Evolutionary conservation across 2,329 filamentous ascomycete species (phyloP).

Genomic region (Colletotrichum lentis): DNA sequence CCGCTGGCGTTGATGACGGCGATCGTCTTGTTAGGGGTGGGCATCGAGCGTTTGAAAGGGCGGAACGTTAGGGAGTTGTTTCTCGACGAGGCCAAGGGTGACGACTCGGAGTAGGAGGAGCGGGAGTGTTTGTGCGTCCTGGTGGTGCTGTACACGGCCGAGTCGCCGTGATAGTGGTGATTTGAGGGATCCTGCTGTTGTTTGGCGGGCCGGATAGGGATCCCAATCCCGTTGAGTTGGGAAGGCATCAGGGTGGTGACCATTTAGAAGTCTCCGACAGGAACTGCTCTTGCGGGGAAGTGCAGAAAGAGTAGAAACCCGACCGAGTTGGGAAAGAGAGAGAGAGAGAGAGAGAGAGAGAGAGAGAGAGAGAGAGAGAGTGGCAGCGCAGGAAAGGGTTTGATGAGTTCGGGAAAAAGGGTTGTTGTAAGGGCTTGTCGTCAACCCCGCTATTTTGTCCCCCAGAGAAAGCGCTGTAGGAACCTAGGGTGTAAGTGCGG

Average conservation of each 20-base stretch:
- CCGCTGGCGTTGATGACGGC: slow-evolving; percentile 96
- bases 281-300: slow-evolving; percentile 31
- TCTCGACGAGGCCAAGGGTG: slow-evolving; percentile 60
- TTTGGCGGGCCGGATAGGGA: slow-evolving; percentile 48
- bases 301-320: slow-evolving; percentile 12
- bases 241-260: slow-evolving; percentile 45
- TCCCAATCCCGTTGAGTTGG: slow-evolving; percentile 46
- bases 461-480: slow-evolving; percentile 34
- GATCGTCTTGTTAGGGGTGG: slow-evolving; percentile 77
- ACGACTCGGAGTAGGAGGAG: slow-evolving; percentile 69
- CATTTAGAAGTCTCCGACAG: slow-evolving; percentile 33
- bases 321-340: not conserved
- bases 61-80: slow-evolving; percentile 70
- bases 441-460: slow-evolving; percentile 37
- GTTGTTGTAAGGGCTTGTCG: slow-evolving; percentile 35
- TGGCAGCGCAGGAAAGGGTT: slow-evolving; percentile 17
- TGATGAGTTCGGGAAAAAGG: slow-evolving; percentile 10
- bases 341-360: too few species aligned
- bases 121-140: slow-evolving; percentile 68
- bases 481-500: slow-evolving; percentile 35
- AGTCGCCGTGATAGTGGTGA: slow-evolving; percentile 37
- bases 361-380: too few species aligned
- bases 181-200: slow-evolving; percentile 40
- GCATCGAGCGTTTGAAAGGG: slow-evolving; percentile 66
- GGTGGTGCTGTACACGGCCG: slow-evolving; percentile 36